Evolutionary conservation across 106 monocot species (phyloP).

Genomic region (Gastrodia elata): DNA sequence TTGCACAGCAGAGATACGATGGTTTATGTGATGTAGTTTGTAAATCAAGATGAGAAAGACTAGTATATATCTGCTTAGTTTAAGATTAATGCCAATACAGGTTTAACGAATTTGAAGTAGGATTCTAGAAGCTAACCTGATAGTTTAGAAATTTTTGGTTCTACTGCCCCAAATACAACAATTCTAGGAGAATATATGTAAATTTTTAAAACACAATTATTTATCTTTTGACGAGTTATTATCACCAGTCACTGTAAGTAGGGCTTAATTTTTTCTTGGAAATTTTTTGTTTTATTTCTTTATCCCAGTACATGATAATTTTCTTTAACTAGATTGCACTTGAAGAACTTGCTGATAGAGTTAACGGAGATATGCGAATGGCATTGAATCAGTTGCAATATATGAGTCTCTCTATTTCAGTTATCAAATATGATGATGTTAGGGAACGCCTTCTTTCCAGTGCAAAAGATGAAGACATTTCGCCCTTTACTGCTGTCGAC

Average conservation of each 20-base stretch:
- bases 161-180: not conserved
- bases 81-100: not conserved
- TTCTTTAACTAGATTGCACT: conserved; percentile 51
- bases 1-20: not conserved
- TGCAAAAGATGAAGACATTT: conserved; percentile 97
- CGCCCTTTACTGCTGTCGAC: conserved; percentile 95
- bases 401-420: conserved; percentile 72
- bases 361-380: conserved; percentile 94
- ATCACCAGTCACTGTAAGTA: not conserved
- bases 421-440: conserved; percentile 91
- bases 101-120: not conserved
- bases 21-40: not conserved
- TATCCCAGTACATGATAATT: not conserved
- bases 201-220: not conserved
- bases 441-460: conserved; percentile 69
- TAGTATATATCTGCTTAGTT: not conserved
- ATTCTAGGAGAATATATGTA: not conserved
- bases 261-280: not conserved
- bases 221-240: not conserved
- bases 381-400: conserved; percentile 98
- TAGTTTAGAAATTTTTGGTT: not conserved
- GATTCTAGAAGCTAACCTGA: not conserved
- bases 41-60: not conserved
- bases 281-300: not conserved
- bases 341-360: conserved; percentile 92